Evolutionary conservation across 129 eudicot species (phyloP), one percentile per base, ranked within the genome.

Genomic region (Artemisia argyi): DNA sequence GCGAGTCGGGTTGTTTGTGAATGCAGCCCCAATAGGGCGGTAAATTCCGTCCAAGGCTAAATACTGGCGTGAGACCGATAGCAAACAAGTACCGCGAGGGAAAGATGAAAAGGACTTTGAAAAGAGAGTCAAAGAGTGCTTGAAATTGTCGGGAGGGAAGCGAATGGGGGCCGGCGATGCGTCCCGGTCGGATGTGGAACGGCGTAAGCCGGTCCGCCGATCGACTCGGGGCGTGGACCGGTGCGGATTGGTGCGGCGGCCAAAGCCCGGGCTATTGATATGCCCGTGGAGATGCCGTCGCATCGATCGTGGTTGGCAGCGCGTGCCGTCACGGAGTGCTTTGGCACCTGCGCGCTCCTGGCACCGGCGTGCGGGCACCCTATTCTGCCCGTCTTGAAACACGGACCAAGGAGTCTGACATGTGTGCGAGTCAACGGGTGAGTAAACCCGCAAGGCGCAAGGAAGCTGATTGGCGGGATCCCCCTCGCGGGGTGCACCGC

Each of bases 361-460:
- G 64, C 52, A 69, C 64, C 74, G 64, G 64, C 74, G 64, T 69
- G 64, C 74, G 74, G 74, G 74, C 50, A 53, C 74, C 74, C 74
- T 52, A 53, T 69, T 71, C 75, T 66, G 66, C 75, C 75, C 75
- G 65, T 71, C 75, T 71, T 71, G 66, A 71, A 71, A 72, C 76
- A 72, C 76, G 67, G 76, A 72, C 76, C 76, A 72, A 57, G 76
- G 76, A 57, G 68, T 73, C 78, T 74, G 65, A 74, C 78, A 74
- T 64, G 72, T 74, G 78, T 64, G 55, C 65, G 69, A 73, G 78
- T 73, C 70, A 73, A 73, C 78, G 70, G 78, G 78, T 63, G 78
- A 61, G 71, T 73, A 73, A 73, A 73, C 71, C 64, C 73, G 72
- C 54, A 74, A 74, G 73, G 79, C 74, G 73, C 67, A 66, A 76